phyloP scores from a whole-genome alignment of 352 stramenopile species.

The Phytopythium cucurbitacearum region DNA sequence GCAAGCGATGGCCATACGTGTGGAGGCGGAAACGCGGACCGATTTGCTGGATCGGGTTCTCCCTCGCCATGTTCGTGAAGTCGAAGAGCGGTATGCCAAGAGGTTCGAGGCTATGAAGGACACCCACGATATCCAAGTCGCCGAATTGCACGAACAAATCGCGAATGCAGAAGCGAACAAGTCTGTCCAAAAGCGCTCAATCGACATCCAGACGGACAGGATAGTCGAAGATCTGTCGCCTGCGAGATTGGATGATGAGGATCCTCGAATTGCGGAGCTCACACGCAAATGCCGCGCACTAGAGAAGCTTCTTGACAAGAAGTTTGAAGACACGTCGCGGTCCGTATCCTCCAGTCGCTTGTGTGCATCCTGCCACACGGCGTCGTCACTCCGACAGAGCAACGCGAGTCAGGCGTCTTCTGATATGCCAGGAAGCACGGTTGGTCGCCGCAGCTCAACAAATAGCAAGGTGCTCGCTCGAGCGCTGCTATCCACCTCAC shows the following conservation, averaged over 20 bases:
- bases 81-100: constrained; percentile 17
- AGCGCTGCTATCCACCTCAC: constrained; percentile 18
- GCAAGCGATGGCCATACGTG: background rate
- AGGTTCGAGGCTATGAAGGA: constrained; percentile 9
- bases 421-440: background rate
- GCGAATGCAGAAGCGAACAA: constrained; percentile 7
- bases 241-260: constrained; percentile 1
- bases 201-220: constrained; percentile 16
- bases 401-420: background rate
- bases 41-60: background rate
- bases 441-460: background rate
- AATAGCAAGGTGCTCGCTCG: constrained; percentile 21
- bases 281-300: constrained; percentile 43
- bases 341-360: constrained; percentile 13
- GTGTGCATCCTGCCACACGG: constrained; percentile 24
- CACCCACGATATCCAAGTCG: constrained; percentile 21
- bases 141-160: constrained; percentile 12
- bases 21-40: background rate
- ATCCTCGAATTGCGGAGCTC: constrained; percentile 34
- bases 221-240: background rate
- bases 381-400: constrained; percentile 4
- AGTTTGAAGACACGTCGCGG: constrained; percentile 39
- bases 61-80: background rate
- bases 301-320: constrained; percentile 51
- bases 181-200: background rate